Evolutionary conservation across 2,329 filamentous ascomycete genomes (phyloP).

Genomic region (Aspergillus ibericus): DNA sequence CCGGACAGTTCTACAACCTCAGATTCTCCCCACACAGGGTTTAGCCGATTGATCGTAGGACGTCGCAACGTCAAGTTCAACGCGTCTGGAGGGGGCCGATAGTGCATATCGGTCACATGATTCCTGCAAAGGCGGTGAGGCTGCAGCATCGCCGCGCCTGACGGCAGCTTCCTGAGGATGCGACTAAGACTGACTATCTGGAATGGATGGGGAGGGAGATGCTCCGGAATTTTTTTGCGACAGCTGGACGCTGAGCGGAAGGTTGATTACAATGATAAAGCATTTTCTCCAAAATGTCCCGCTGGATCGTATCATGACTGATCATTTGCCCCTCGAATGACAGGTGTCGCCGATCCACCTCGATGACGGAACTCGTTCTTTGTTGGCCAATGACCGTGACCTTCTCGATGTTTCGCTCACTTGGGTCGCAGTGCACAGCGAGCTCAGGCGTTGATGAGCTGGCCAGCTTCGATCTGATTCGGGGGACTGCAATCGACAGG

Average conservation of each 20-base stretch:
- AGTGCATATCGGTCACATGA: slow-evolving; percentile 8
- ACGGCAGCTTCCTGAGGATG: too few relatives aligned
- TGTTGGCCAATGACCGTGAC: background rate
- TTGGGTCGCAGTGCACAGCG: background rate
- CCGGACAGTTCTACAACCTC: background rate
- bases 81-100: slow-evolving; percentile 1
- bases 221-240: too few relatives aligned
- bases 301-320: background rate
- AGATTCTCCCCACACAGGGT: background rate
- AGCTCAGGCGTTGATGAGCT: background rate
- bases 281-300: background rate
- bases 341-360: background rate
- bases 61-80: slow-evolving; percentile 6
- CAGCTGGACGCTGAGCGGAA: too few relatives aligned
- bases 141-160: background rate
- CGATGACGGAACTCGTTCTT: background rate
- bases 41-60: background rate
- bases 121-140: slow-evolving; percentile 8
- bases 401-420: background rate
- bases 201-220: too few relatives aligned
- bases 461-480: background rate
- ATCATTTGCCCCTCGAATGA: background rate
- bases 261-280: background rate
- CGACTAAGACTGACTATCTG: too few relatives aligned
- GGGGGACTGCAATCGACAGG: slow-evolving; percentile 1